Conservation (phyloP, 495 filamentous ascomycete genomes). For the Talaromyces nanjingensis region DNA sequence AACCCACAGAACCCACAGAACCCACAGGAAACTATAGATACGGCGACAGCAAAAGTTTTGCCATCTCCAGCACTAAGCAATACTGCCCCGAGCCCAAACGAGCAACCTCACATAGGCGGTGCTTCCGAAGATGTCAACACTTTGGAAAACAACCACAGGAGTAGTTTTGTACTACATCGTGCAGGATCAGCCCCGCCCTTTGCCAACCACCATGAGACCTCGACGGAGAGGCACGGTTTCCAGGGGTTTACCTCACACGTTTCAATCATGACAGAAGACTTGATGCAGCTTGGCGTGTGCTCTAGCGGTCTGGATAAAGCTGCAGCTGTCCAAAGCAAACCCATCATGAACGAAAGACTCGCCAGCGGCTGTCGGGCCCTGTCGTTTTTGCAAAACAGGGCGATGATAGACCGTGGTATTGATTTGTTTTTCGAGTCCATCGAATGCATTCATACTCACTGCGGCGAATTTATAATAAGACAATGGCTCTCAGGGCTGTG, state of each 20-base stretch:
- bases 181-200: neutral
- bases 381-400: neutral
- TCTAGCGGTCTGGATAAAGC: neutral
- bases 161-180: neutral
- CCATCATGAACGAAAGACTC: neutral
- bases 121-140: neutral
- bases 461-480: neutral
- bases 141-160: neutral
- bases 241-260: neutral
- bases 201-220: neutral
- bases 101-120: neutral
- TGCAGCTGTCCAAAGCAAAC: neutral
- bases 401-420: neutral
- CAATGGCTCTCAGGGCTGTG: neutral
- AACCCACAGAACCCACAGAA: too few relatives aligned
- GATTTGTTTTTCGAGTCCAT: neutral
- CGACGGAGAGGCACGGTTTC: neutral
- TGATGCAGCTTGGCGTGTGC: neutral
- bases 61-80: neutral
- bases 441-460: neutral
- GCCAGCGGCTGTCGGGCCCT: neutral
- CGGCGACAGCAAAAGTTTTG: neutral
- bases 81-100: neutral
- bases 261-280: neutral
- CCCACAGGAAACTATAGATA: neutral